These are phyloP conservation scores for Wickerhamomyces ciferrii DNA, from an alignment of 805 yeast species.

Conservation along the genomic window DNA sequence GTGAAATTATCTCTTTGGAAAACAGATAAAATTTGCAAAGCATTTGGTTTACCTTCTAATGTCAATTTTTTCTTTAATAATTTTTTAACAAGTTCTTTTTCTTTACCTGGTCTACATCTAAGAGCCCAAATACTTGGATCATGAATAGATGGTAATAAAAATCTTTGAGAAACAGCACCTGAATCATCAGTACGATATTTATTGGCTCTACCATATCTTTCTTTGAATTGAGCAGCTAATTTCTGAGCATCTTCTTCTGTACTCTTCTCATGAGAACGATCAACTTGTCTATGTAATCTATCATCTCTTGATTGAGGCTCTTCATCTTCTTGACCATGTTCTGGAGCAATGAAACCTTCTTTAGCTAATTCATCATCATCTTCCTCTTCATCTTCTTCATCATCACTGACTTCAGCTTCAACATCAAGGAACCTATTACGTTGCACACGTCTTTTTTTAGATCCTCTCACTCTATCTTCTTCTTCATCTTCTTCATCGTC, in stretches of 20 bases:
- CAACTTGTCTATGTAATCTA: constrained; percentile 86
- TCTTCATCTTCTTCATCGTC: constrained; percentile 45
- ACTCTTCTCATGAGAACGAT: constrained; percentile 77
- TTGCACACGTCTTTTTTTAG: constrained; percentile 39
- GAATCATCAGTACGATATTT: constrained; percentile 80
- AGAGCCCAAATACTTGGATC: constrained; percentile 97
- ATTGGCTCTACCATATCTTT: constrained; percentile 83
- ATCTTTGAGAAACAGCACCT: constrained; percentile 86
- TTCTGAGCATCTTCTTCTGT: constrained; percentile 95
- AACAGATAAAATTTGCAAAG: constrained; percentile 82
- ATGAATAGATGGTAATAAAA: constrained; percentile 90
- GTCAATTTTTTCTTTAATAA: constrained; percentile 80
- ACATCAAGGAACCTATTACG: constrained; percentile 89
- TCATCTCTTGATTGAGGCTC: constrained; percentile 48
- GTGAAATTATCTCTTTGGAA: constrained; percentile 92
- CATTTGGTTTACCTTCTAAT: constrained; percentile 64
- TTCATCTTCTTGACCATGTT: constrained; percentile 60
- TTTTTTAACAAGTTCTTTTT: constrained; percentile 83
- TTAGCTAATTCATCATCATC: constrained; percentile 84
- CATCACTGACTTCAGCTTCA: constrained; percentile 98
- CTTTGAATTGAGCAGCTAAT: constrained; percentile 86
- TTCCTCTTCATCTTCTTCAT: constrained; percentile 95
- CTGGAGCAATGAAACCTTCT: constrained; percentile 79
- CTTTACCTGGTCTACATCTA: constrained; percentile 88
- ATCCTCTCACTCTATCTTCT: constrained; percentile 40